These are phyloP conservation scores for Apiospora marii DNA, from an alignment of 2,329 filamentous ascomycete species.

Conservation along the genomic window DNA sequence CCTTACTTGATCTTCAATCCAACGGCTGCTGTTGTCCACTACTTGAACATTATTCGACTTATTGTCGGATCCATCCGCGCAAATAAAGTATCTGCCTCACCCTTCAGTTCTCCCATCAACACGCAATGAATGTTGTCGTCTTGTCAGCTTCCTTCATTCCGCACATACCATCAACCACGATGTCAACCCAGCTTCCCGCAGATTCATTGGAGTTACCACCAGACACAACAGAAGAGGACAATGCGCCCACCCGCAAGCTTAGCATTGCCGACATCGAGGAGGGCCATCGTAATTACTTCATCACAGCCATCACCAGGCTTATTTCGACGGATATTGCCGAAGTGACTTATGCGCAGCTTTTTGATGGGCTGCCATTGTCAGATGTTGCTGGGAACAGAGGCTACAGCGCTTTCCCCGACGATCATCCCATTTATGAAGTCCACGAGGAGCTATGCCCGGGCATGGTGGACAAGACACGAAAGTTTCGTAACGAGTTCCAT, in stretches of 20 bases:
- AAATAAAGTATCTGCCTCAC: too few relatives aligned
- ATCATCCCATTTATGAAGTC: neutral
- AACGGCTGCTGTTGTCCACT: too few relatives aligned
- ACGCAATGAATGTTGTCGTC: too few relatives aligned
- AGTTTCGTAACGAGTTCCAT: neutral
- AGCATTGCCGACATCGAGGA: neutral
- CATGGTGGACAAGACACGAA: neutral
- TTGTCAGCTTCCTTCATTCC: too few relatives aligned
- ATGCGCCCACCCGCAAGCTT: neutral
- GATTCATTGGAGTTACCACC: neutral
- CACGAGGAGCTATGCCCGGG: neutral
- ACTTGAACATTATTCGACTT: too few relatives aligned
- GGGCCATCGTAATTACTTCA: neutral
- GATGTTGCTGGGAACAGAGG: neutral
- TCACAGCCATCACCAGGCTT: neutral
- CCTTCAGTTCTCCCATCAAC: too few relatives aligned
- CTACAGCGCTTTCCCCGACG: neutral
- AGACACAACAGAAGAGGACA: neutral
- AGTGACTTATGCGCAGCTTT: neutral
- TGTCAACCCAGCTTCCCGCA: neutral
- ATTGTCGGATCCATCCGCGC: too few relatives aligned
- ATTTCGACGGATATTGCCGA: neutral
- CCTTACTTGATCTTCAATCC: too few relatives aligned
- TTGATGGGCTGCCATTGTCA: neutral
- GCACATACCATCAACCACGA: neutral